Evolutionary conservation across 169 alveolate species (phyloP).

Genomic region (Plasmodium blacklocki): DNA sequence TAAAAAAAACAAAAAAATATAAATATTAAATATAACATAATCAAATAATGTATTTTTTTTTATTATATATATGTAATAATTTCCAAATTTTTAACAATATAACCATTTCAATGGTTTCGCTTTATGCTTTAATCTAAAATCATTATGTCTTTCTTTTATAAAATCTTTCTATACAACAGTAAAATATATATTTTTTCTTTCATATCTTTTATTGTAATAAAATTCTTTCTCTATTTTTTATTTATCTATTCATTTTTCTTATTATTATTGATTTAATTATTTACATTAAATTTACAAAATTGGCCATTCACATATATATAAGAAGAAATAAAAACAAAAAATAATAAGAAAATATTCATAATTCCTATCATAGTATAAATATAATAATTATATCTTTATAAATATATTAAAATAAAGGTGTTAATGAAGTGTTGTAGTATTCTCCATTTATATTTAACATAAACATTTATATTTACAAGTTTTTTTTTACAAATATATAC

Average conservation of each 20-base stretch:
- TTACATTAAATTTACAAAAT: slow-evolving; percentile 56
- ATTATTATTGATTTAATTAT: background rate
- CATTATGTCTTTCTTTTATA: slow-evolving; percentile 64
- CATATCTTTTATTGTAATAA: background rate
- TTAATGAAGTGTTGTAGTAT: too few species aligned
- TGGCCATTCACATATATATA: slow-evolving; percentile 3
- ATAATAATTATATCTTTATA: too few species aligned
- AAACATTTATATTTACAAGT: too few species aligned
- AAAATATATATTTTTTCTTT: background rate
- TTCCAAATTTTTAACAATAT: background rate
- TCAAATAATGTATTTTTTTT: background rate
- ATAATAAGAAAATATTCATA: too few species aligned
- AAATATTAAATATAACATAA: background rate
- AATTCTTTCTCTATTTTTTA: background rate
- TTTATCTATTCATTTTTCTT: background rate
- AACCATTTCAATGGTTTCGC: slow-evolving; percentile 61
- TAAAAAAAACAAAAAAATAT: slow-evolving; percentile 8
- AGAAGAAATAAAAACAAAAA: slow-evolving; percentile 22
- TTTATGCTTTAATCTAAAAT: slow-evolving; percentile 51
- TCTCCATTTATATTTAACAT: too few species aligned
- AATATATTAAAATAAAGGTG: too few species aligned
- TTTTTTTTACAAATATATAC: too few species aligned
- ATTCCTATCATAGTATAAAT: too few species aligned
- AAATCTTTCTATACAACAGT: slow-evolving; percentile 37
- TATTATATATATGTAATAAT: slow-evolving; percentile 3